Conservation (phyloP, 192 early-diverging fungal species). For the Gigaspora rosea region DNA sequence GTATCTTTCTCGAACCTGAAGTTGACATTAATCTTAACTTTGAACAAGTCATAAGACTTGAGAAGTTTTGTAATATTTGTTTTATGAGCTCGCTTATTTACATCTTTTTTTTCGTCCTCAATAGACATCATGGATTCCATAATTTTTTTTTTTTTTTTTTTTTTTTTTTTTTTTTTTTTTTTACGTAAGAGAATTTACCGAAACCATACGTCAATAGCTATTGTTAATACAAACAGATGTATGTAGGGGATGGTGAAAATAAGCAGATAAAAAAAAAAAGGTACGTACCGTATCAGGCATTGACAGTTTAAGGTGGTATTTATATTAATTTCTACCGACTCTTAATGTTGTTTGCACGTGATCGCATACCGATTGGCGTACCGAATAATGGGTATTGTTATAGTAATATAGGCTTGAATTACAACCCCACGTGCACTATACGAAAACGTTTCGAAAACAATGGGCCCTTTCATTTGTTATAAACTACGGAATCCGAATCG, state of each 20-base stretch:
- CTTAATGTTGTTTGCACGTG: neutral
- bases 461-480: neutral
- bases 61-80: no score
- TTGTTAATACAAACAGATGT: neutral
- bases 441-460: neutral
- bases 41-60: no score
- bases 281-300: constrained; percentile 1
- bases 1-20: no score
- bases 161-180: no score
- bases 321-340: constrained; percentile 8
- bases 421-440: neutral
- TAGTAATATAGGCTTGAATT: neutral
- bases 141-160: no score
- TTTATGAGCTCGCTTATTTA: no score
- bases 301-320: constrained; percentile 18
- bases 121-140: no score
- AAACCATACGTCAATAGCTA: no score
- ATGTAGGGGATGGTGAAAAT: neutral
- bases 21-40: no score
- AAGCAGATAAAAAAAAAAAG: constrained; percentile 1
- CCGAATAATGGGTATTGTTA: neutral
- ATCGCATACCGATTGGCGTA: neutral
- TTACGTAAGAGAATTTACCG: no score
- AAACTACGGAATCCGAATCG: neutral
- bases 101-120: no score